A percentile compares a stretch with the other conserved stretches of the same genome.
Conservation (phyloP, 352 stramenopile genomes). For the Phytophthora hybrid region DNA sequence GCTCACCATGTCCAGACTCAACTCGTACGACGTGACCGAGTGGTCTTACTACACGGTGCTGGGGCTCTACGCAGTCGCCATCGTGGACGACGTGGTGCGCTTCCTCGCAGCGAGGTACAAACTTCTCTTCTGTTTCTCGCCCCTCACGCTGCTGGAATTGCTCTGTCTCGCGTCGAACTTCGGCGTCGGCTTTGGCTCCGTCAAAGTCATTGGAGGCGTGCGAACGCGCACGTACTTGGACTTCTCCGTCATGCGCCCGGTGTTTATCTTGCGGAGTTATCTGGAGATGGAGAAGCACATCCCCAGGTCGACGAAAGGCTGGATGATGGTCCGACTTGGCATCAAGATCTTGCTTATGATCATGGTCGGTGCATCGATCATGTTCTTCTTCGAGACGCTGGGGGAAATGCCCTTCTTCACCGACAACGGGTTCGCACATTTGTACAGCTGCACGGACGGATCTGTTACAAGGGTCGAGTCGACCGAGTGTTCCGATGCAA, state of each 20-base stretch:
- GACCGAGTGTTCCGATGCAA: conserved; percentile 60
- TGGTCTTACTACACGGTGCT: conserved; percentile 76
- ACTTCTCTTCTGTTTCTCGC: conserved; percentile 78
- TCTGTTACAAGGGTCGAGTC: conserved; percentile 61
- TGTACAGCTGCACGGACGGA: conserved; percentile 78
- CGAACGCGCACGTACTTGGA: conserved; percentile 82
- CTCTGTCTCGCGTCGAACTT: conserved; percentile 78
- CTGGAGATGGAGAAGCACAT: conserved; percentile 87
- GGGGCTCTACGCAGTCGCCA: conserved; percentile 61
- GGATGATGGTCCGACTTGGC: conserved; percentile 83
- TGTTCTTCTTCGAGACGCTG: conserved; percentile 90
- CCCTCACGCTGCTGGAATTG: conserved; percentile 78
- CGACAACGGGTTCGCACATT: conserved; percentile 82
- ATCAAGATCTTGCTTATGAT: conserved; percentile 89
- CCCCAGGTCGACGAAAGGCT: conserved; percentile 70
- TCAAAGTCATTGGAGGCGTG: conserved; percentile 62
- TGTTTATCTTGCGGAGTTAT: conserved; percentile 87
- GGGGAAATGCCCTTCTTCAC: conserved; percentile 84
- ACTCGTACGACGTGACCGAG: conserved; percentile 75
- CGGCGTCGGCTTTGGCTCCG: conserved; percentile 77
- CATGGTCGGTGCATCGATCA: conserved; percentile 78
- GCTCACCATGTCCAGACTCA: conserved; percentile 74
- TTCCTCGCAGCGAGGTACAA: conserved; percentile 88
- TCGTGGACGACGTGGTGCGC: conserved; percentile 76
- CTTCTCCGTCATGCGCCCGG: conserved; percentile 85